Evolutionary conservation across 169 alveolate species (phyloP), one percentile per base, ranked within the genome.

Genomic region (Plasmodium coatneyi): DNA sequence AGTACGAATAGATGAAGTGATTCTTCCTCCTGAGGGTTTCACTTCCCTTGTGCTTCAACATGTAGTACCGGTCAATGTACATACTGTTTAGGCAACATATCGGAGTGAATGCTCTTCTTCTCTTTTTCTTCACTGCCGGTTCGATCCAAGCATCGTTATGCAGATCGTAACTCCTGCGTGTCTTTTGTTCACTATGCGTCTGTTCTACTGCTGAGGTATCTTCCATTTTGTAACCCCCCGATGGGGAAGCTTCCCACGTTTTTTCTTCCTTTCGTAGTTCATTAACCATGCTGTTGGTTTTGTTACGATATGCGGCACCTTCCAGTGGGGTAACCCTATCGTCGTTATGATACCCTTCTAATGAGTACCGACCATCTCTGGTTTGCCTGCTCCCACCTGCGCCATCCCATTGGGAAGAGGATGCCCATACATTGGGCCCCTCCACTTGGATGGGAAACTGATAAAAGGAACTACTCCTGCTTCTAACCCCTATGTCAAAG

Each of bases 71-170:
- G 39, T 91, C 95, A 22, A 91, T 91, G 52, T 91, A 91, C 19
- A 91, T 81, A 36, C 95, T 91, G 81, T 91, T 91, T 28, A 91
- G 70, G 46, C 95, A 91, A n/a, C 95, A 91, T n/a, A 81, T 66
- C 1, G 76, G 90, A 14, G 89, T 19, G 71, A 56, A 87, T n/a
- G 60, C n/a, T 9, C 66, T 54, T 87, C 49, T 78, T 87, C 49
- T 78, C 39, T 30, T 78, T 49, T 49, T 43, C 6, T n/a, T 7
- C 49, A 39, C 46, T 10, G 78, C 28, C 6, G 34, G 19, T 46
- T 80, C n/a, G 10, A 46, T 25, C 12, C 16, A 49, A 3, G 60
- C 6, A 16, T 16, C 7, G 19, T 49, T 16, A 49, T 16, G 22
- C 22, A 0, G 7, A 4, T 12, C 16, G 22, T 0, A 3, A 14